Evolutionary conservation across 2,329 filamentous ascomycete genomes (phyloP).

Genomic region (Rasamsonia emersonii): DNA sequence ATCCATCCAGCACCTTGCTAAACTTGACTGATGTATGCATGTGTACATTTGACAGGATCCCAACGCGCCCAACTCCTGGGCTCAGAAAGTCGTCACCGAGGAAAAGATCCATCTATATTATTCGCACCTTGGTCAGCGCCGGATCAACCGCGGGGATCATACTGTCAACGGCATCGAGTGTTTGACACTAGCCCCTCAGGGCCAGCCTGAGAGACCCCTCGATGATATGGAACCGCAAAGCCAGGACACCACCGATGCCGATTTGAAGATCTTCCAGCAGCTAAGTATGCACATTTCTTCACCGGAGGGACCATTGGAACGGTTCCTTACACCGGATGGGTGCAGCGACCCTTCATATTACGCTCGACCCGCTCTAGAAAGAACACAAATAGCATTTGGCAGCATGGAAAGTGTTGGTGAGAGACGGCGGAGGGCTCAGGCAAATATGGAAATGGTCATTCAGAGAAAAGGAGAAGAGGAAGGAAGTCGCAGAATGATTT

Average conservation of each 20-base stretch:
- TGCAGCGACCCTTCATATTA: constrained; percentile 13
- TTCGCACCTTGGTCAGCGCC: constrained; percentile 5
- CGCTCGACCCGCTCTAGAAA: constrained; percentile 9
- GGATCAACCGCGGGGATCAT: too few species aligned
- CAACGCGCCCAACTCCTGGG: constrained; percentile 10
- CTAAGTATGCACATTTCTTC: constrained; percentile 1
- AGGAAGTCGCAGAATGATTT: too few species aligned
- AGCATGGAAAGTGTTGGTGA: constrained; percentile 10
- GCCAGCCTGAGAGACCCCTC: not conserved
- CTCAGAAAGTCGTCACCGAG: constrained; percentile 12
- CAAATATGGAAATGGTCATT: constrained; percentile 6
- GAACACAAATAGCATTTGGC: constrained; percentile 10
- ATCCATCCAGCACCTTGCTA: too few species aligned
- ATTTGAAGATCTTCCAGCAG: too few species aligned
- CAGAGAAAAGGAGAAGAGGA: constrained; percentile 1
- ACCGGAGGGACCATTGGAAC: constrained; percentile 15
- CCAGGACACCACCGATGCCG: not conserved
- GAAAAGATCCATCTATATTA: constrained; percentile 13
- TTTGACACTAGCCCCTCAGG: constrained; percentile 7
- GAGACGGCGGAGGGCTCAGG: constrained; percentile 10
- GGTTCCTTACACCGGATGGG: constrained; percentile 16
- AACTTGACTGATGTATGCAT: too few species aligned
- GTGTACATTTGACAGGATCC: too few species aligned
- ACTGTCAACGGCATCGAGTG: too few species aligned
- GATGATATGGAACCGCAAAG: constrained; percentile 4